Evolutionary conservation across 495 filamentous ascomycete species (phyloP).

Genomic region (Penicillium argentinense): DNA sequence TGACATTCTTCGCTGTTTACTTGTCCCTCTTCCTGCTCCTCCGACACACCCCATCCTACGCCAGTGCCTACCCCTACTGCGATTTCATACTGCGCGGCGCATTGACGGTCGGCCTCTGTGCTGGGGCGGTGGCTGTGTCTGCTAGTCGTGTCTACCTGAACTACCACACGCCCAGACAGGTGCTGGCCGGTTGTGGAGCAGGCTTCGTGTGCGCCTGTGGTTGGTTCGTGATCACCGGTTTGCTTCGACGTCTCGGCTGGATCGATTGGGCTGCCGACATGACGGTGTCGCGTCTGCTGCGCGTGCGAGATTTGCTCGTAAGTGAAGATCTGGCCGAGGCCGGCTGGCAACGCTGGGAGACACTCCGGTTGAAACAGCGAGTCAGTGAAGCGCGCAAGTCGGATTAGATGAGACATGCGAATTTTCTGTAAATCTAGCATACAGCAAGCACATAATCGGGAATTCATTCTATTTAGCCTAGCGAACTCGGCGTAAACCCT

Average conservation of each 20-base stretch:
- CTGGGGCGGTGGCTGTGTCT: slow-evolving; percentile 68
- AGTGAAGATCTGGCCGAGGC: slow-evolving; percentile 88
- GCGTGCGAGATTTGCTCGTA: slow-evolving; percentile 81
- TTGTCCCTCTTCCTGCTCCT: slow-evolving; percentile 77
- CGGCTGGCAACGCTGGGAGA: slow-evolving; percentile 92
- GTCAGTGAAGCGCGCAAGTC: slow-evolving; percentile 30
- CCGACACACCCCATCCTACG: slow-evolving; percentile 65
- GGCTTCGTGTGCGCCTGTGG: slow-evolving; percentile 67
- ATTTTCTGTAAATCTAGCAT: too few species aligned
- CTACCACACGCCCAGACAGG: slow-evolving; percentile 90
- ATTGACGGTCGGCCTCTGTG: slow-evolving; percentile 56
- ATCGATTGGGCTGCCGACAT: slow-evolving; percentile 72
- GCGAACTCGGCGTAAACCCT: too few species aligned
- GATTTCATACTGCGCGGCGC: slow-evolving; percentile 57
- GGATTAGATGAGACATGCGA: too few species aligned
- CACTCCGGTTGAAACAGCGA: slow-evolving; percentile 37
- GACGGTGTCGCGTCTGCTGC: slow-evolving; percentile 60
- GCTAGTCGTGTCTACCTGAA: slow-evolving; percentile 83
- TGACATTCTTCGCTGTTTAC: slow-evolving; percentile 82
- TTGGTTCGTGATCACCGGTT: slow-evolving; percentile 75
- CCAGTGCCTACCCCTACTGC: slow-evolving; percentile 40
- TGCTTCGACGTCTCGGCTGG: slow-evolving; percentile 60
- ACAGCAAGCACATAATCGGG: too few species aligned
- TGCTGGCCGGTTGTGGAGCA: slow-evolving; percentile 72
- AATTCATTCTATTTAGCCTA: too few species aligned